phyloP scores from a whole-genome alignment of 2,329 filamentous ascomycete species.

The Cryphonectria nitschkei region DNA sequence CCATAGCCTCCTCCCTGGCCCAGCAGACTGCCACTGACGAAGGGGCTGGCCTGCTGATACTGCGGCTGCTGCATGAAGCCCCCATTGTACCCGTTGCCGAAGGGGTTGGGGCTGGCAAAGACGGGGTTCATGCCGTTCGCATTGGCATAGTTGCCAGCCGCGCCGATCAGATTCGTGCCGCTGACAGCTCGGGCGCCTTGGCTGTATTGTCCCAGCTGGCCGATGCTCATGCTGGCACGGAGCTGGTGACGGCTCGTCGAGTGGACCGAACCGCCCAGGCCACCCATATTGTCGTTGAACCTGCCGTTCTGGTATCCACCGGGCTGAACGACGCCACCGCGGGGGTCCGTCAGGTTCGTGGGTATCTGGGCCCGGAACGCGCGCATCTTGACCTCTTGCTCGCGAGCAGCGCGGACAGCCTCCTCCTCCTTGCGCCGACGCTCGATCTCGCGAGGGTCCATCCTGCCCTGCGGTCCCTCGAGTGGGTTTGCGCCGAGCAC shows the following conservation, averaged over 20 bases:
- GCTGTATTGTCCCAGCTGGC: conserved; percentile 22
- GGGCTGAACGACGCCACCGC: conserved; percentile 38
- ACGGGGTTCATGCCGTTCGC: conserved; percentile 25
- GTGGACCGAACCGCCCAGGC: conserved; percentile 29
- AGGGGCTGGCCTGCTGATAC: conserved; percentile 17
- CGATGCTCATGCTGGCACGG: conserved; percentile 33
- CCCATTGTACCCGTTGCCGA: conserved; percentile 25
- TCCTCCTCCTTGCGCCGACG: conserved; percentile 47
- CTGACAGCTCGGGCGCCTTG: conserved; percentile 14
- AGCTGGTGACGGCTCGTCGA: conserved; percentile 13
- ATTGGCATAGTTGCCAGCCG: conserved; percentile 28
- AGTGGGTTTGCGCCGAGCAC: conserved; percentile 53
- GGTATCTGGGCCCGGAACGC: conserved; percentile 56
- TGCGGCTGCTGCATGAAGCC: conserved; percentile 28
- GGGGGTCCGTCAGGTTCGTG: conserved; percentile 40
- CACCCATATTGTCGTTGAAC: conserved; percentile 58
- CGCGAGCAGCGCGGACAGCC: conserved; percentile 44
- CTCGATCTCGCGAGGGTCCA: conserved; percentile 46
- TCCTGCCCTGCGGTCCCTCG: conserved; percentile 35
- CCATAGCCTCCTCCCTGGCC: conserved; percentile 16
- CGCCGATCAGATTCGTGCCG: conserved; percentile 25
- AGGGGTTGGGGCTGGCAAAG: conserved; percentile 21
- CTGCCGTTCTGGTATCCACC: conserved; percentile 55
- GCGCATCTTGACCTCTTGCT: conserved; percentile 54
- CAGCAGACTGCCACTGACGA: conserved; percentile 26